phyloP scores from a whole-genome alignment of 306 rosid genomes.

The Ceratonia siliqua region DNA sequence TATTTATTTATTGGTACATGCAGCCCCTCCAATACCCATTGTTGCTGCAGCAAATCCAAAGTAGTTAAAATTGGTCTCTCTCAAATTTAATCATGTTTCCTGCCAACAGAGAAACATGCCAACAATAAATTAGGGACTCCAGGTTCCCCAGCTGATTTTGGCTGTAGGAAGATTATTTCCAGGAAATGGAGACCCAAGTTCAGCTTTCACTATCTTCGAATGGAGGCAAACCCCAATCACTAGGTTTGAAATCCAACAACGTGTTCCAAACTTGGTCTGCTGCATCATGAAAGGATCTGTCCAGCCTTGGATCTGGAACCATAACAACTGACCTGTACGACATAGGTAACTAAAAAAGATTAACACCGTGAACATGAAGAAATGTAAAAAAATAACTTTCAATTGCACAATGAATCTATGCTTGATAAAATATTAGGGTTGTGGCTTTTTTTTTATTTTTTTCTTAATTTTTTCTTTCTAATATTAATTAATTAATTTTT shows the following conservation, averaged over 20 bases:
- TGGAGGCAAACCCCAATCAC: constrained; percentile 86
- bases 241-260: constrained; percentile 78
- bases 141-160: constrained; percentile 3
- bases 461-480: too few relatives aligned
- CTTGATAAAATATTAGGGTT: background rate
- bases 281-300: constrained; percentile 56
- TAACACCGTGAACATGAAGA: constrained; percentile 11
- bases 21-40: background rate
- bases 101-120: constrained; percentile 12
- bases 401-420: constrained; percentile 9
- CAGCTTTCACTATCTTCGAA: constrained; percentile 61
- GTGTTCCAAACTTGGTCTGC: constrained; percentile 85
- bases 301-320: constrained; percentile 94
- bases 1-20: background rate
- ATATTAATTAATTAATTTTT: too few relatives aligned
- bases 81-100: constrained; percentile 8
- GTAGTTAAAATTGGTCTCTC: background rate
- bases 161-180: constrained; percentile 3
- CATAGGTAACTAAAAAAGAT: constrained; percentile 2
- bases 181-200: constrained; percentile 10
- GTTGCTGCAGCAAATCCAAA: background rate
- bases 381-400: background rate
- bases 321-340: constrained; percentile 70
- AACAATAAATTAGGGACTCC: background rate
- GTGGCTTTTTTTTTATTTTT: too few relatives aligned